Evolutionary conservation across 148 eudicot species (phyloP).

Genomic region (Chenopodium formosanum): DNA sequence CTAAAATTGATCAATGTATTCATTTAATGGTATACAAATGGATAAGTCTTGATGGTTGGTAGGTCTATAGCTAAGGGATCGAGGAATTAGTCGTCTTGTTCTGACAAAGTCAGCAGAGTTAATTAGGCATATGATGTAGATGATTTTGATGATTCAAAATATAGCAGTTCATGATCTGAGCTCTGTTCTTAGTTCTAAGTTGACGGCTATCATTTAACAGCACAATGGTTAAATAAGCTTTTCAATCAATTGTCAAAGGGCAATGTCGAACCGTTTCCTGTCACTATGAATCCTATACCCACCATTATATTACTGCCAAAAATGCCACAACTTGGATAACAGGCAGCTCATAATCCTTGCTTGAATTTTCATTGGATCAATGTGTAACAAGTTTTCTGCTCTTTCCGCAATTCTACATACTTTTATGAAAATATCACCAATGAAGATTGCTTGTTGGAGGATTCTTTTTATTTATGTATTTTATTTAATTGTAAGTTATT

Average conservation of each 20-base stretch:
- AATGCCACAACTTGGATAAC: background rate
- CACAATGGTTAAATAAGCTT: background rate
- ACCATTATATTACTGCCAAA: too few species aligned
- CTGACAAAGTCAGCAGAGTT: background rate
- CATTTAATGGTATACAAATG: too few species aligned
- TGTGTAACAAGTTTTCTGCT: background rate
- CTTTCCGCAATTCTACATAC: background rate
- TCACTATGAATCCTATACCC: too few species aligned
- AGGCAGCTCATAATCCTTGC: background rate
- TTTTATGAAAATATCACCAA: background rate
- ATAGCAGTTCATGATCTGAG: background rate
- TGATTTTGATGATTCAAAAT: too few species aligned
- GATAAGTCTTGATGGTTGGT: too few species aligned
- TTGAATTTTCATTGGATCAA: background rate
- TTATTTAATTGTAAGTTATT: too few species aligned
- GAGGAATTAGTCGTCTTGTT: background rate
- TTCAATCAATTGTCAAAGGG: background rate
- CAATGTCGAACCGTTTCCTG: background rate
- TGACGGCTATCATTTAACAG: background rate
- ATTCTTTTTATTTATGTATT: background rate
- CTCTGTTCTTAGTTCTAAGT: background rate
- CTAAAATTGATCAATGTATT: too few species aligned
- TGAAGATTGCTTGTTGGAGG: background rate
- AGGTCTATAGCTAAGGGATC: background rate
- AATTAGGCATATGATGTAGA: background rate